Evolutionary conservation across 2,329 filamentous ascomycete genomes (phyloP), one percentile per base, ranked within the genome.

Genomic region (Microdochium bolleyi): DNA sequence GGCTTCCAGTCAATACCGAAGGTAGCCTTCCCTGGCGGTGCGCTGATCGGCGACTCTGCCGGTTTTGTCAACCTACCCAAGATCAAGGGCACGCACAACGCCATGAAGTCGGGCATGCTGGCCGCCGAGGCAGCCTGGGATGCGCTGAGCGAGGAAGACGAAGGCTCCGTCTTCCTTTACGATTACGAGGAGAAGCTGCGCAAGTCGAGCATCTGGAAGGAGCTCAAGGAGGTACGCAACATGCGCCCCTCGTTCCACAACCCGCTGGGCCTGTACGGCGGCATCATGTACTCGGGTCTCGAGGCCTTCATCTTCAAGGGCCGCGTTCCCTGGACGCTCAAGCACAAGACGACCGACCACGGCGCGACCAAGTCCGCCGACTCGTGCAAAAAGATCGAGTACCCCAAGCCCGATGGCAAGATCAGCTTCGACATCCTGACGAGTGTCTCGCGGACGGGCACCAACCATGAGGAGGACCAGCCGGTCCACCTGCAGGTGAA

Each of bases 401-500:
- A 99, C 65, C 88, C 89, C 52, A 99, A 97, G 75, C 94, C 94
- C 1, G 94, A 99, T 67, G 91, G 91, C 60, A 88, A 95, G 73
- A 85, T 99, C 67, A 89, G 84, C 58, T 99, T 99, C 66, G 94
- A 99, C 67, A 95, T 99, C 59, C 72, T 99, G 66, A 99, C 94
- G 2, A 95, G 88, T 63, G 94, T 99, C 14, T 95, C 88, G 60
- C 84, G 94, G 53, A 97, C 94, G 4, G 94, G 94, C 38, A 99
- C 94, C 30, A 97, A 97, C 73, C 94, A 99, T 71, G 94, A 97
- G 71, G 94, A 99, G 73, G 94, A 99, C 69, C 92, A 99, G 73
- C 94, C 94, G 0, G 91, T 96, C 50, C 94, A 99, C 70, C 75
- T 99, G 62, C 90, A 96, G 70, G 92, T 99, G 60, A 83, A 88